Conservation (phyloP, 768 basidiomycete species). For the Hortiboletus flavorubellus region DNA sequence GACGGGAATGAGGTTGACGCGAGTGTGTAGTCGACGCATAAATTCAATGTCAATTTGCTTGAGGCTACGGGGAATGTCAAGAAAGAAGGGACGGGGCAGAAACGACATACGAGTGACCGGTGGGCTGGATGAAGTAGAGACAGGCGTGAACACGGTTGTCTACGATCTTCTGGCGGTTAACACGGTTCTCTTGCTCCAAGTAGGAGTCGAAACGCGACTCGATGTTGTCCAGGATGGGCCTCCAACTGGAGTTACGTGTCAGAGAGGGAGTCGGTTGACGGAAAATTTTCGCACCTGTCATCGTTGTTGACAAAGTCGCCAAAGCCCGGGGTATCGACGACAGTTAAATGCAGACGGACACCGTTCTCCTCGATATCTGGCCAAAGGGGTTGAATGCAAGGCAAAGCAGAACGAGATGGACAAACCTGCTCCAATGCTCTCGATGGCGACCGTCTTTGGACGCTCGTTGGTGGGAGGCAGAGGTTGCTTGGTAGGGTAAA, state of each 20-base stretch:
- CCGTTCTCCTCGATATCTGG: slow-evolving; percentile 99
- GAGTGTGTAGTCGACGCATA: slow-evolving; percentile 95
- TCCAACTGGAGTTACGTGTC: slow-evolving; percentile 66
- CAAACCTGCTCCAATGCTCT: slow-evolving; percentile 96
- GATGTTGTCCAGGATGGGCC: slow-evolving; percentile 97
- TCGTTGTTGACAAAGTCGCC: slow-evolving; percentile 99
- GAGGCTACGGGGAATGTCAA: slow-evolving; percentile 48
- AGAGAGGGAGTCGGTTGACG: slow-evolving; percentile 10
- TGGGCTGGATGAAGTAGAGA: slow-evolving; percentile 98
- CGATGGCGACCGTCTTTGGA: slow-evolving; percentile 93
- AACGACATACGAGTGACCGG: slow-evolving; percentile 85
- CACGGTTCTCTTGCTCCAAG: slow-evolving; percentile 97
- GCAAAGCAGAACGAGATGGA: not conserved
- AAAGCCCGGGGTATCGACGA: slow-evolving; percentile 98
- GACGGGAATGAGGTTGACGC: slow-evolving; percentile 97
- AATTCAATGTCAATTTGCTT: slow-evolving; percentile 99
- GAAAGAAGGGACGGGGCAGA: too few species aligned
- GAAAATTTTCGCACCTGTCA: slow-evolving; percentile 64
- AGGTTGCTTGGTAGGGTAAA: slow-evolving; percentile 87
- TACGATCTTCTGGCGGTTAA: slow-evolving; percentile 88
- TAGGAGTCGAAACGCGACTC: slow-evolving; percentile 97
- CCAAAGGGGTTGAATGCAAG: slow-evolving; percentile 15
- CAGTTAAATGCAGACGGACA: slow-evolving; percentile 94
- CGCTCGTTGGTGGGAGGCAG: slow-evolving; percentile 81
- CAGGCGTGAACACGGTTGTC: slow-evolving; percentile 99